Percentiles rank a stretch among this genome's conserved stretches.
Evolutionary conservation across 2,329 filamentous ascomycete species (phyloP).

Genomic region (Clarireedia homoeocarpa): DNA sequence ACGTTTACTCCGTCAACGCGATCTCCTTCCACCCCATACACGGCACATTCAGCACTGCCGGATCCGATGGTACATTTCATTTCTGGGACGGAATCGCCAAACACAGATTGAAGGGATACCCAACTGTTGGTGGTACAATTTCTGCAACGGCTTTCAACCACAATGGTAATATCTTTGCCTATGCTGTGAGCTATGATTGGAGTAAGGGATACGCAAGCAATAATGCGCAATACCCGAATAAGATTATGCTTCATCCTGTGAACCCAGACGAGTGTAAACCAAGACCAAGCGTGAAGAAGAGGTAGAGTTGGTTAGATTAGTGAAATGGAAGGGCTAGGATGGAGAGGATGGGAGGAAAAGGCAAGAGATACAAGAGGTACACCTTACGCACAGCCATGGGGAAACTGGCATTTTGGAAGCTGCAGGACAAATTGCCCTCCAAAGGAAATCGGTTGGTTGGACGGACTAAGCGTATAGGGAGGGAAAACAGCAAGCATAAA

Average conservation of each 20-base stretch:
- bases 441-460: background rate
- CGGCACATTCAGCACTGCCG: slow-evolving; percentile 97
- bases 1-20: slow-evolving; percentile 91
- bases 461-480: background rate
- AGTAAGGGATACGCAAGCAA: slow-evolving; percentile 90
- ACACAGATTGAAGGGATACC: slow-evolving; percentile 83
- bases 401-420: background rate
- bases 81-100: slow-evolving; percentile 94
- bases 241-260: slow-evolving; percentile 80
- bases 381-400: background rate
- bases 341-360: background rate
- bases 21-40: slow-evolving; percentile 96
- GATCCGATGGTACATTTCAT: slow-evolving; percentile 92
- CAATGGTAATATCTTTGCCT: slow-evolving; percentile 75
- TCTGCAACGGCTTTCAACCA: slow-evolving; percentile 86
- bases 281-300: slow-evolving; percentile 32
- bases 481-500: background rate
- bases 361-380: background rate
- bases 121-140: slow-evolving; percentile 77
- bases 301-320: slow-evolving; percentile 16
- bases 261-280: slow-evolving; percentile 56
- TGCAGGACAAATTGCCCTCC: background rate
- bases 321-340: background rate
- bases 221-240: slow-evolving; percentile 64
- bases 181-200: slow-evolving; percentile 95